Base-by-base conservation (phyloP, 1,284 basidiomycete species). In the Melampsora americana region DNA sequence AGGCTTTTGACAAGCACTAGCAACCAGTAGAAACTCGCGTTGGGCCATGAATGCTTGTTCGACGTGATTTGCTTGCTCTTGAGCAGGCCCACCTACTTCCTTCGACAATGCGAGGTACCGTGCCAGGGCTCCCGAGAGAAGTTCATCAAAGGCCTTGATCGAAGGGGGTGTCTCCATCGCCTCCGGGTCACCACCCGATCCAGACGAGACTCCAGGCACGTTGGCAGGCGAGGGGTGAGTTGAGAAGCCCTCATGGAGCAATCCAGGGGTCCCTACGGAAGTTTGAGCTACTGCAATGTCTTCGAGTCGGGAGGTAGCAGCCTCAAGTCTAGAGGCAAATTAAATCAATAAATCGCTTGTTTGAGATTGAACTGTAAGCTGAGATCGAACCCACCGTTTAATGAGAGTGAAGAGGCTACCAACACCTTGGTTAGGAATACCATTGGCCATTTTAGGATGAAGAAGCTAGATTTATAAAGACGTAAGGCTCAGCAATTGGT, bases 251-350 rank as follows among this genome's bases (percentile, higher is more conserved):
- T 68, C 73, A 66, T 5, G 35, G 16, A 67, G 48, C 59, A 68
- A 60, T 44, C 66, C 70, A n/a, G 67, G 61, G 2, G 73, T 77
- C 4, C 74, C 77, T 80, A 76, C 83, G 80, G 61, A 82, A 65
- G 53, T 83, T 68, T 85, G 84, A 60, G 85, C 85, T 77, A 86
- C 83, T 70, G 90, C 91, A 77, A 97, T 87, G 82, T 99, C 95
- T 84, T 99, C 95, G 35, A 99, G 88, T 70, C 95, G 89, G 68
- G 92, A 93, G 9, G 94, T 95, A 2, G 93, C 93, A 62, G 96
- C 95, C 86, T 95, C 91, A 70, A 93, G 87, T 78, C 92, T 92
- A 72, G 32, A 20, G 23, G 16, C 26, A 80, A 32, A 77, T 67
- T 11, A 53, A 53, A 9, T 23, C 11, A 35, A 26, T 50, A 16